phyloP scores from a whole-genome alignment of 2,329 filamentous ascomycete genomes.

The Spiromastix sp. region DNA sequence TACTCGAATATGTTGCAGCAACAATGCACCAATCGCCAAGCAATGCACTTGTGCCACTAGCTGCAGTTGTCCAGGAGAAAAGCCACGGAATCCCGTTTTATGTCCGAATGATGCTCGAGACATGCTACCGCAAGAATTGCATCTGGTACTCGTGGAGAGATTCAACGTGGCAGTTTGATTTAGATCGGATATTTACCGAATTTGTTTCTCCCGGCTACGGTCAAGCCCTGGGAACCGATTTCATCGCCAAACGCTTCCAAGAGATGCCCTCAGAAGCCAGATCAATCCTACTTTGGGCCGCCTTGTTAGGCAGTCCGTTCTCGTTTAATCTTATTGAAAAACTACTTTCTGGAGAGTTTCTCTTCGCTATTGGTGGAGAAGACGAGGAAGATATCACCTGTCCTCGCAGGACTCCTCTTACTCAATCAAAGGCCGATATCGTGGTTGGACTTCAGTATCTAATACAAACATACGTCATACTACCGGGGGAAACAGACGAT shows the following conservation, averaged over 20 bases:
- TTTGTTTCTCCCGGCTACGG: constrained; percentile 72
- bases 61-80: constrained; percentile 79
- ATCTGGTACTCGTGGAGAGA: constrained; percentile 85
- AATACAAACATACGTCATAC: constrained; percentile 68
- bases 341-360: constrained; percentile 65
- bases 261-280: constrained; percentile 67
- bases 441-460: constrained; percentile 71
- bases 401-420: constrained; percentile 34
- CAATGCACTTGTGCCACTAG: constrained; percentile 65
- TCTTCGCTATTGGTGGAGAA: constrained; percentile 43
- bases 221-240: constrained; percentile 69
- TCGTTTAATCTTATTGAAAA: constrained; percentile 72
- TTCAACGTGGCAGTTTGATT: constrained; percentile 71
- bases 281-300: constrained; percentile 75
- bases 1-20: constrained; percentile 68
- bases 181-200: constrained; percentile 76
- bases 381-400: constrained; percentile 25
- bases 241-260: constrained; percentile 65
- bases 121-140: constrained; percentile 75
- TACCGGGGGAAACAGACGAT: constrained; percentile 75
- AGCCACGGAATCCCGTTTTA: constrained; percentile 85
- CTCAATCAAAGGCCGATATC: constrained; percentile 53
- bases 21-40: constrained; percentile 63
- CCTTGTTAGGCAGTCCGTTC: constrained; percentile 71
- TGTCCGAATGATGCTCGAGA: constrained; percentile 80